Percentiles rank a stretch among this genome's conserved stretches.
Evolutionary conservation across 768 basidiomycete species (phyloP).

Genomic region (Baorangia bicolor): DNA sequence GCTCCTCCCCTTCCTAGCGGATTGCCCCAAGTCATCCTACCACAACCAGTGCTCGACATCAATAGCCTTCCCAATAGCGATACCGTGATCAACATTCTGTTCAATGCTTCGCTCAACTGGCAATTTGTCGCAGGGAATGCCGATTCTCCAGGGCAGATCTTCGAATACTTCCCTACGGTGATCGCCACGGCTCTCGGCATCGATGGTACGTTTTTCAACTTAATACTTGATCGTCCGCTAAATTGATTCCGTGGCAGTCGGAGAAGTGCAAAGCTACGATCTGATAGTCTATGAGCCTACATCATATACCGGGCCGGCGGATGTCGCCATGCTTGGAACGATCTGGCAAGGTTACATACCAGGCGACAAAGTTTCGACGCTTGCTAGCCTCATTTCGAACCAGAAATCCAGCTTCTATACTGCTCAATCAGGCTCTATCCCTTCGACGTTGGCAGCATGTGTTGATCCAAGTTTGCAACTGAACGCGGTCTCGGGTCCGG

Average conservation of each 20-base stretch:
- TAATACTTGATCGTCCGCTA: conserved; percentile 14
- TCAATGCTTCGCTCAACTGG: conserved; percentile 65
- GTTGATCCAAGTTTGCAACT: conserved; percentile 71
- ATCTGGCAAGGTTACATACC: conserved; percentile 75
- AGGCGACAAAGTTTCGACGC: conserved; percentile 46
- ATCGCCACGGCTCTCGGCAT: conserved; percentile 47
- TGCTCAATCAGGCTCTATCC: conserved; percentile 42
- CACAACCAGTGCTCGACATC: conserved; percentile 28
- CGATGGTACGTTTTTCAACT: conserved; percentile 32
- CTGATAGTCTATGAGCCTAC: conserved; percentile 70
- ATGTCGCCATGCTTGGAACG: conserved; percentile 57
- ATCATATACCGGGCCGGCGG: conserved; percentile 47
- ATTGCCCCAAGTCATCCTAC: conserved; percentile 62
- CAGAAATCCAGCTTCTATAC: conserved; percentile 65
- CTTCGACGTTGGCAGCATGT: conserved; percentile 57
- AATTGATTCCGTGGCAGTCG: conserved; percentile 33
- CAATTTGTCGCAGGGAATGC: conserved; percentile 55
- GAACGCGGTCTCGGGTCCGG: conserved; percentile 43
- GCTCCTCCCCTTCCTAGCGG: conserved; percentile 49
- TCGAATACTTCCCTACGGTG: conserved; percentile 63
- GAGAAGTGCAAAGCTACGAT: conserved; percentile 48
- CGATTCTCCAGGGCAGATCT: conserved; percentile 72
- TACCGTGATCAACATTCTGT: conserved; percentile 62
- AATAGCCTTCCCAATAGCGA: conserved; percentile 37
- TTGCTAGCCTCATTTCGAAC: conserved; percentile 65